Base-by-base conservation (phyloP, 106 monocot genomes). In the Acorus gramineus region DNA sequence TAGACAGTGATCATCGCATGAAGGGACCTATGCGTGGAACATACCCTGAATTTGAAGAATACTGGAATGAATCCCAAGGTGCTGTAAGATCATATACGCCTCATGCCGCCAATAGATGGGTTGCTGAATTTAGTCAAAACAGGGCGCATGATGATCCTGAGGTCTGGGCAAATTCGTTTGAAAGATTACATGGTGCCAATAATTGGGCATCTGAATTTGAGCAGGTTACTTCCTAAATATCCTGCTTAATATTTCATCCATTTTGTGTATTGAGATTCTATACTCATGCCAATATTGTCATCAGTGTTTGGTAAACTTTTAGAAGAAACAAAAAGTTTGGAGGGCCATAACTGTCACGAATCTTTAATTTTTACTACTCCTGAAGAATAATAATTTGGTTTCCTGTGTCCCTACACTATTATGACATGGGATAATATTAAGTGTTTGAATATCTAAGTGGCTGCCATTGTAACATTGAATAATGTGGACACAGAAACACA, bases 161-260 rank as follows among this genome's bases (percentile, higher is more conserved):
- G 58, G 57, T 80, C 0, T 96, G 96, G 96, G 96, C 85, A 3
- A 64, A 83, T 42, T 91, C 96, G 72, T 96, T 96, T 72, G 91
- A 96, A 65, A 78, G 80, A 62, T 68, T 69, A 54, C 87, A 91
- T 85, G 91, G 96, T 62, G 63, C 79, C 53, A 91, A 96, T 91
- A 91, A 87, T 59, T 96, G 96, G 96, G 96, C 84, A 61, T 87
- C 96, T 68, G 96, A 96, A 75, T 96, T 96, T 87, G 74, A 79
- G 56, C 87, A 91, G 82, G 96, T 96, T 65, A 66, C 28, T 28
- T 28, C 28, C 28, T 28, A 28, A 28, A 28, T 28, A 28, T 28
- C 28, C 28, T 28, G 28, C 28, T 28, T 28, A 28, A 28, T 28
- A 28, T 28, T 28, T 28, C 28, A 0, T 28, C 28, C 28, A 28